Conservation (phyloP, 768 basidiomycete genomes). For the Baorangia bicolor region DNA sequence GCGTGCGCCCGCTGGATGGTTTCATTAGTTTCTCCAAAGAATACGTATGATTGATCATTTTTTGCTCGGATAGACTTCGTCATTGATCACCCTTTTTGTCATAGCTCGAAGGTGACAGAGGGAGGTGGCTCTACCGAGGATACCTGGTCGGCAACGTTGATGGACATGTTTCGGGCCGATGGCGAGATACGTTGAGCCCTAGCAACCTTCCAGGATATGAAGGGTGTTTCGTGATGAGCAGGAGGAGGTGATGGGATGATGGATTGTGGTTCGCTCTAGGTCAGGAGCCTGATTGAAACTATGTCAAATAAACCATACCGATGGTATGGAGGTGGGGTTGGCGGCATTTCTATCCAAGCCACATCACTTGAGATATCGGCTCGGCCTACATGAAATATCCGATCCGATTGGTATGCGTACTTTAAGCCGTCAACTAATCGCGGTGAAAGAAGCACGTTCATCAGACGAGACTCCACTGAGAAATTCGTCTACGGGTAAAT, state of each 20-base stretch:
- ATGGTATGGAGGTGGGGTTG: neutral
- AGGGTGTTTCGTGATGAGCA: constrained; percentile 78
- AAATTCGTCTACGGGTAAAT: neutral
- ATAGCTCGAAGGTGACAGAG: constrained; percentile 69
- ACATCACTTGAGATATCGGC: neutral
- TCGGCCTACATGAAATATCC: neutral
- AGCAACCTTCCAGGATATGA: constrained; percentile 70
- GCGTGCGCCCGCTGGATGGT: constrained; percentile 80
- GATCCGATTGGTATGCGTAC: neutral
- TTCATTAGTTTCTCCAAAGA: constrained; percentile 80
- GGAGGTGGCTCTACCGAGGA: constrained; percentile 84
- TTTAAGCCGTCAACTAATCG: neutral
- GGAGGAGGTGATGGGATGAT: constrained; percentile 44
- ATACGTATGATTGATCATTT: constrained; percentile 53
- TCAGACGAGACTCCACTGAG: neutral
- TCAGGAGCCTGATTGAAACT: neutral
- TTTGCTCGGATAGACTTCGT: neutral
- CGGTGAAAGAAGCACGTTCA: neutral
- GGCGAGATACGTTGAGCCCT: constrained; percentile 81
- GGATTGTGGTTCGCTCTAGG: neutral
- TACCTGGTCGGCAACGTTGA: constrained; percentile 71
- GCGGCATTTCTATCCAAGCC: neutral
- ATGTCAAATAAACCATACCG: neutral
- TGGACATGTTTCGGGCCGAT: constrained; percentile 77
- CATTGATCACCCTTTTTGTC: neutral